These are phyloP conservation scores for Macroventuria anomochaeta DNA, from an alignment of 2,329 filamentous ascomycete genomes.

Conservation along the genomic window DNA sequence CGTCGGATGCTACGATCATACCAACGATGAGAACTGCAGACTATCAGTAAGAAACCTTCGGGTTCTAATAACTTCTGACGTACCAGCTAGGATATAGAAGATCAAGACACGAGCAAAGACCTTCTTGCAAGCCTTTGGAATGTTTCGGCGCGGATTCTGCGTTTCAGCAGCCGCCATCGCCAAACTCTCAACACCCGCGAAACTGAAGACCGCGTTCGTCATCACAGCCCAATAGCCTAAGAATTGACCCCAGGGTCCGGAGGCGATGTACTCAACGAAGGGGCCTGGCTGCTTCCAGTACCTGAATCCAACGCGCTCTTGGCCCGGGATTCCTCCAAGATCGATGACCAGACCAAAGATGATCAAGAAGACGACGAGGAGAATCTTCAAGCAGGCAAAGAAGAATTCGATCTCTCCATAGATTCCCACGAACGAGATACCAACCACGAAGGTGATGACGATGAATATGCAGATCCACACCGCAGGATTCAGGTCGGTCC, in stretches of 20 bases:
- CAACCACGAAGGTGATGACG: conserved; percentile 40
- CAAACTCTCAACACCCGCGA: conserved; percentile 36
- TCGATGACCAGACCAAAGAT: conserved; percentile 38
- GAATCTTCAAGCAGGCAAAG: conserved; percentile 57
- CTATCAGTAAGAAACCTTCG: background rate
- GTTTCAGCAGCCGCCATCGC: conserved; percentile 42
- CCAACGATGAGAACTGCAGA: conserved; percentile 58
- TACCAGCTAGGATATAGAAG: conserved; percentile 56
- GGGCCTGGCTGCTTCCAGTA: conserved; percentile 73
- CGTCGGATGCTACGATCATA: conserved; percentile 62
- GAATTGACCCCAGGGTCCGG: conserved; percentile 65
- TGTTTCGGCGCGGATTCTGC: conserved; percentile 43
- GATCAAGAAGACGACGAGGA: conserved; percentile 38
- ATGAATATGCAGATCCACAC: conserved; percentile 46
- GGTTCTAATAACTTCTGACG: conserved; percentile 10
- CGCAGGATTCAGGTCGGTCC: conserved; percentile 41
- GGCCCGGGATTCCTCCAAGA: conserved; percentile 36
- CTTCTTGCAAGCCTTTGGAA: conserved; percentile 60
- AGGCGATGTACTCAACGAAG: conserved; percentile 52
- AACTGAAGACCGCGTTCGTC: conserved; percentile 56
- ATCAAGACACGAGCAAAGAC: conserved; percentile 61
- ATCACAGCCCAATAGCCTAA: conserved; percentile 63
- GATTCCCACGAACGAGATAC: conserved; percentile 37
- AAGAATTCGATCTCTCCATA: conserved; percentile 57
- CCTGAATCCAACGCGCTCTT: conserved; percentile 60